phyloP scores from a whole-genome alignment of 805 yeast genomes.

The Starmerella stellata region DNA sequence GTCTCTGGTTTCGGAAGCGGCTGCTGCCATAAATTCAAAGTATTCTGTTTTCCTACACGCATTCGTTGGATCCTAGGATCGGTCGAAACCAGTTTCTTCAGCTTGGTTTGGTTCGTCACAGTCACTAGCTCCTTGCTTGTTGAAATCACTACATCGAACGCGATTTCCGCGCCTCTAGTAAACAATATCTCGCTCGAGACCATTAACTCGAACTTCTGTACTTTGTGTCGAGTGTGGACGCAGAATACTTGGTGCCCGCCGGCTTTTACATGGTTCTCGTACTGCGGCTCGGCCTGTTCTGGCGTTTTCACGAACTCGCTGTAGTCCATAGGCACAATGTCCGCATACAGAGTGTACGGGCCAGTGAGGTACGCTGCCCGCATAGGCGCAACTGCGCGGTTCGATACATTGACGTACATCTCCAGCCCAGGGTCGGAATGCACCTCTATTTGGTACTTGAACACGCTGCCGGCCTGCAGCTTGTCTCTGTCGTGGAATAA shows the following conservation, averaged over 20 bases:
- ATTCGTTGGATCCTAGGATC: conserved; percentile 7
- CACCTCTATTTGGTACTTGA: conserved; percentile 38
- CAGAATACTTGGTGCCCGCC: conserved; percentile 47
- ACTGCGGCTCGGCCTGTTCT: conserved; percentile 22
- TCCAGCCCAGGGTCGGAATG: conserved; percentile 23
- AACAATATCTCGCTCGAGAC: conserved; percentile 66
- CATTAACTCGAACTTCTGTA: conserved; percentile 62
- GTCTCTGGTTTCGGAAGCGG: conserved; percentile 34
- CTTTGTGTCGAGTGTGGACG: conserved; percentile 30
- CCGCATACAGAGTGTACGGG: conserved; percentile 72
- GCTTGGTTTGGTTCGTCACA: conserved; percentile 3
- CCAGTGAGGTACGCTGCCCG: conserved; percentile 79
- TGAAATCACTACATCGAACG: conserved; percentile 43
- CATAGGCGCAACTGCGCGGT: conserved; percentile 51
- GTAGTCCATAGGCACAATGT: conserved; percentile 53
- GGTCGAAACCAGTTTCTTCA: conserved; percentile 2
- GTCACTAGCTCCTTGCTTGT: conserved; percentile 17
- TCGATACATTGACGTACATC: conserved; percentile 35
- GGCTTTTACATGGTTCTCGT: conserved; percentile 44
- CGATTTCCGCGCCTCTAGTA: conserved; percentile 46
- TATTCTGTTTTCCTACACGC: conserved; percentile 30
- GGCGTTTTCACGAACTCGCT: conserved; percentile 22
- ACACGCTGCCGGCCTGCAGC: conserved; percentile 34
- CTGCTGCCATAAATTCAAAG: conserved; percentile 56
- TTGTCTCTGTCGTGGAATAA: conserved; percentile 13